Base-by-base conservation (phyloP, 495 filamentous ascomycete species). In the Penicillium samsonianum region DNA sequence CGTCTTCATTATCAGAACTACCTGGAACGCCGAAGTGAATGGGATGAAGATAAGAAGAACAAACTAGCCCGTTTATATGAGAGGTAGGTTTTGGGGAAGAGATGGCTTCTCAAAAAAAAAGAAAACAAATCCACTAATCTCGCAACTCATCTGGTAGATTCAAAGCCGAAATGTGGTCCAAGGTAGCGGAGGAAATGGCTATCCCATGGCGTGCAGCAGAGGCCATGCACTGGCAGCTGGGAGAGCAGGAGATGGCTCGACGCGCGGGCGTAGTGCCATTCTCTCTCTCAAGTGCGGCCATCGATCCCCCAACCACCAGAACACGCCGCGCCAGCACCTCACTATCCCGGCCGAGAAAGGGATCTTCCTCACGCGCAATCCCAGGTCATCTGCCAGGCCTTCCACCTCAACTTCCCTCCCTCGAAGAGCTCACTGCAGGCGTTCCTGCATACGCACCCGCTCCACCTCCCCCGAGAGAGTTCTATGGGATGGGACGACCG, bases 1-100 rank as follows among this genome's bases (percentile, higher is more conserved):
- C 86, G 94, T 22, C 80, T 98, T 42, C 92, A 96, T 62, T 98
- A 96, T 73, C 94, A 98, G 61, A 98, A 98, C 67, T 98, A 98
- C 69, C 80, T 97, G 48, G 95, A 98, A 71, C 82, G 90, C 64
- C 76, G 90, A 54, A 87, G 87, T 59, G 89, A 95, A 63, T 98
- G 94, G 94, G 90, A 96, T 65, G 94, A 98, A 63, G 94, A 97
- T 72, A 88, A 89, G 73, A 97, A 97, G 77, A 94, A 97, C 75
- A 96, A 92, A 73, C 82, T 98, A 17, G 93, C 94, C 33, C 84
- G 91, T 59, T 78, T 98, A 47, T 98, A 98, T 72, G 92, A 96
- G 71, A 89, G 95, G 94, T 97, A 86, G 67, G 83, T 67, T 4
- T 49, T 4, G 23, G 17, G 37, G 42, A 16, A 41, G 14, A 11